phyloP scores from a whole-genome alignment of 2,329 filamentous ascomycete species.

The Colletotrichum tropicicola region DNA sequence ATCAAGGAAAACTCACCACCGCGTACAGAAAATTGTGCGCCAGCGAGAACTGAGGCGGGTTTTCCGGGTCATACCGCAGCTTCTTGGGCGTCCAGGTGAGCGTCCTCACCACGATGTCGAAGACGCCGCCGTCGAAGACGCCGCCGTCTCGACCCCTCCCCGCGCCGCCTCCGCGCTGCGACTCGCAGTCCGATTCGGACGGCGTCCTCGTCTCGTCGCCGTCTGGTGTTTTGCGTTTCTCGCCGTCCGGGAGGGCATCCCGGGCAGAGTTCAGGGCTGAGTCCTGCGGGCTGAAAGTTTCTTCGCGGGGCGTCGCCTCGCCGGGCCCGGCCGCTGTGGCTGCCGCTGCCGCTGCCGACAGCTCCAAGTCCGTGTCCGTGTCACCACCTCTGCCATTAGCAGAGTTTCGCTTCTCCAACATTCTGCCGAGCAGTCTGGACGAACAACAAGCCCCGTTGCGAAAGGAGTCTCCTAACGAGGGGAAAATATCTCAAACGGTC shows the following conservation, averaged over 20 bases:
- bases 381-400: constrained; percentile 1
- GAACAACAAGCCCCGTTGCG: too few relatives aligned
- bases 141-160: too few relatives aligned
- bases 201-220: constrained; percentile 5
- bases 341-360: not conserved
- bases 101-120: not conserved
- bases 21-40: constrained; percentile 76
- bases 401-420: constrained; percentile 9
- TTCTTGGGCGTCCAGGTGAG: constrained; percentile 69
- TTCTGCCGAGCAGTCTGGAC: not conserved
- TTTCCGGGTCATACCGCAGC: constrained; percentile 73
- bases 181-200: constrained; percentile 8
- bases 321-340: not conserved
- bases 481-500: too few relatives aligned
- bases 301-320: not conserved
- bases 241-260: not conserved
- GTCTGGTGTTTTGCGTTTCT: not conserved
- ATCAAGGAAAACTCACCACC: constrained; percentile 52
- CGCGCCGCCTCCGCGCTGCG: not conserved
- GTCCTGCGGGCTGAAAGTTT: not conserved
- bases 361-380: constrained; percentile 1
- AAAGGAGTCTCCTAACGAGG: too few relatives aligned
- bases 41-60: constrained; percentile 74
- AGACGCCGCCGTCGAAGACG: not conserved
- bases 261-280: not conserved